These are phyloP conservation scores for Leptoxyphium fumago DNA, from an alignment of 2,329 filamentous ascomycete genomes.

Conservation along the genomic window DNA sequence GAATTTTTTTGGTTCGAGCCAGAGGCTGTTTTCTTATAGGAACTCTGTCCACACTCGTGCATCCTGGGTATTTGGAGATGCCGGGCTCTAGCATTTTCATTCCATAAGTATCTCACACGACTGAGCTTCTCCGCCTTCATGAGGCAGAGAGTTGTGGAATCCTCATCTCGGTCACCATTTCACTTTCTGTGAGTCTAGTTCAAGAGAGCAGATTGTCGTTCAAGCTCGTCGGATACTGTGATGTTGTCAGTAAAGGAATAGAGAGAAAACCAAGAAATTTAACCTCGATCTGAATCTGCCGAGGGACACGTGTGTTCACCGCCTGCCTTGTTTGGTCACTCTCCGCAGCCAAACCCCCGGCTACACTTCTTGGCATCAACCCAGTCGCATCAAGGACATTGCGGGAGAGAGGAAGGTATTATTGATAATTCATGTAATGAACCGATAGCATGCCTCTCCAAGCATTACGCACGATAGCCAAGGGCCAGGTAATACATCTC, in stretches of 20 bases:
- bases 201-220: no score
- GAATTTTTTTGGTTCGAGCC: background rate
- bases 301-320: background rate
- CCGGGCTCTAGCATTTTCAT: background rate
- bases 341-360: background rate
- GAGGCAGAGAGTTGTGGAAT: no score
- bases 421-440: background rate
- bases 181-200: no score
- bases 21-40: background rate
- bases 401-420: no score
- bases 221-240: background rate
- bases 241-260: background rate
- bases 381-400: no score
- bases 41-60: background rate
- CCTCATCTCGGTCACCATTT: no score
- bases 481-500: slow-evolving; percentile 36
- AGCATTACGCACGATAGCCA: slow-evolving; percentile 38
- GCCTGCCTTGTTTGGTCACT: background rate
- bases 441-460: slow-evolving; percentile 28
- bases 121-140: no score
- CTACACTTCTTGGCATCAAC: background rate
- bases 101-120: background rate
- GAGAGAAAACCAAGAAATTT: background rate
- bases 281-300: background rate
- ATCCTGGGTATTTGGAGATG: background rate